Percentiles rank a stretch among this genome's conserved stretches.
Conservation (phyloP, 805 yeast genomes). For the Candida ficus region DNA sequence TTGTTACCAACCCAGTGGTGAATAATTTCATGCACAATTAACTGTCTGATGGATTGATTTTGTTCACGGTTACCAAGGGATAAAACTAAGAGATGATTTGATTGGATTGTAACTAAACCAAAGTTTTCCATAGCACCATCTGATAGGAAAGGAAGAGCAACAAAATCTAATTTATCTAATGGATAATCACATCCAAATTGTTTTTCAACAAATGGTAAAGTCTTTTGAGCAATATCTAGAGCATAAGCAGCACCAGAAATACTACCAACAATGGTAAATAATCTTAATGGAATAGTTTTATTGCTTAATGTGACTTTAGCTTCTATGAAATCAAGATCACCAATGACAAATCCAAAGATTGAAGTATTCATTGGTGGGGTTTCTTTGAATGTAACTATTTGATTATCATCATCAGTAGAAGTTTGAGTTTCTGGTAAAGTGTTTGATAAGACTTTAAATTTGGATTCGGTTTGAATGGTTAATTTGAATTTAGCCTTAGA, state of each 20-base stretch:
- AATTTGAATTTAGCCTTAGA: constrained; percentile 48
- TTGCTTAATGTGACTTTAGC: constrained; percentile 26
- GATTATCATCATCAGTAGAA: constrained; percentile 21
- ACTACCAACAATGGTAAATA: constrained; percentile 54
- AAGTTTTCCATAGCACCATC: constrained; percentile 84
- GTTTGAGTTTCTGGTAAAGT: constrained; percentile 30
- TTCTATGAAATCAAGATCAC: constrained; percentile 56
- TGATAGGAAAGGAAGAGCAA: constrained; percentile 62
- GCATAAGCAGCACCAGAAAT: constrained; percentile 43
- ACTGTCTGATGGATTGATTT: constrained; percentile 40
- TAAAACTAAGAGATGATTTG: constrained; percentile 41
- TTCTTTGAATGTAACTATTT: constrained; percentile 38
- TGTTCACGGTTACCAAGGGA: constrained; percentile 23
- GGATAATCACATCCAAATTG: constrained; percentile 48
- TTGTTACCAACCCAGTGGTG: constrained; percentile 80
- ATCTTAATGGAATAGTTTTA: constrained; percentile 39
- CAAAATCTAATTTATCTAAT: constrained; percentile 58
- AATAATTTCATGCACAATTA: constrained; percentile 66
- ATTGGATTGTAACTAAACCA: constrained; percentile 59
- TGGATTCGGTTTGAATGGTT: constrained; percentile 37
- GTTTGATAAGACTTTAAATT: constrained; percentile 50
- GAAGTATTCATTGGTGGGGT: constrained; percentile 62
- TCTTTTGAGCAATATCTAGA: constrained; percentile 39
- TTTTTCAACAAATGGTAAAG: constrained; percentile 43
- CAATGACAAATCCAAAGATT: constrained; percentile 62